Percentiles rank a stretch among this genome's conserved stretches.
phyloP scores from a whole-genome alignment of 2,329 filamentous ascomycete genomes.

The Eutypa lata region DNA sequence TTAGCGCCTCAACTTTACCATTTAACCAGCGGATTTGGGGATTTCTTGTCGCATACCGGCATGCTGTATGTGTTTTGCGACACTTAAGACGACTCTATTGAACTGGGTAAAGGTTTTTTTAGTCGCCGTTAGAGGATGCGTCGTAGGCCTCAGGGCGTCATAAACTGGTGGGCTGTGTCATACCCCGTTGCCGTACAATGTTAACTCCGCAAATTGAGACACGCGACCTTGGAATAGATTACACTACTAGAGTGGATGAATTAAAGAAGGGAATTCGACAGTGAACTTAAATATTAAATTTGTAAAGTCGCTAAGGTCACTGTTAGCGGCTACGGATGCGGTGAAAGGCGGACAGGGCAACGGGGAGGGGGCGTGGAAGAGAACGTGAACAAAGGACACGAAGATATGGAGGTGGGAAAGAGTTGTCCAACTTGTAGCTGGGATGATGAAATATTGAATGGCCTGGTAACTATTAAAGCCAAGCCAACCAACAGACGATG shows the following conservation, averaged over 20 bases:
- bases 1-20: slow-evolving; percentile 13
- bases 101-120: slow-evolving; percentile 7
- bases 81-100: slow-evolving; percentile 9
- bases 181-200: slow-evolving; percentile 13
- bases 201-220: neutral
- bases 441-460: neutral
- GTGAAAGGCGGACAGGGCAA: neutral
- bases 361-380: neutral
- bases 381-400: neutral
- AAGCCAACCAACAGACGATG: too few species aligned
- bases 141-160: slow-evolving; percentile 24
- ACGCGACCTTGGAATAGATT: neutral
- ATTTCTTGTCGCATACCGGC: slow-evolving; percentile 31
- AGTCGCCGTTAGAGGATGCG: slow-evolving; percentile 22
- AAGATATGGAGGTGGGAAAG: neutral
- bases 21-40: neutral
- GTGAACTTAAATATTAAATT: neutral
- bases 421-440: neutral
- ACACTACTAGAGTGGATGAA: too few species aligned
- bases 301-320: neutral
- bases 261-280: neutral
- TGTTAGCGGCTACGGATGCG: neutral
- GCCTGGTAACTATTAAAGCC: neutral
- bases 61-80: slow-evolving; percentile 25
- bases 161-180: slow-evolving; percentile 22